Conservation (phyloP, 2,329 filamentous ascomycete genomes). For the Aschersonia sp. region DNA sequence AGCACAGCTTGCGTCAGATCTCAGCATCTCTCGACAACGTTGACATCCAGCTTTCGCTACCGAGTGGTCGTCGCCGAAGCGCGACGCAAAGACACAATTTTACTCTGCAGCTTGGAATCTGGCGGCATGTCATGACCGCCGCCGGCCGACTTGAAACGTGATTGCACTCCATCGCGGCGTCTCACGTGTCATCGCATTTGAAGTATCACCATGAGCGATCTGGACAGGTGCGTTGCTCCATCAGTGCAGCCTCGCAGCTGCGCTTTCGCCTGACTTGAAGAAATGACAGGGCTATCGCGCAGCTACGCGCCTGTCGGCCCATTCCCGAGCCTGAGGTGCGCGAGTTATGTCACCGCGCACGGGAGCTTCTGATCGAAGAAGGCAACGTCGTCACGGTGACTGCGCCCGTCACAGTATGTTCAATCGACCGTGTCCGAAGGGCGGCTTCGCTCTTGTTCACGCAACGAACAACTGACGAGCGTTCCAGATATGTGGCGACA, state of each 20-base stretch:
- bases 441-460: not conserved
- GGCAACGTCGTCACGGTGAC: constrained; percentile 93
- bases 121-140: not conserved
- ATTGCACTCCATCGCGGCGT: constrained; percentile 8
- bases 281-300: constrained; percentile 66
- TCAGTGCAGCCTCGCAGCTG: not conserved
- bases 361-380: constrained; percentile 92
- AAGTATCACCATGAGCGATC: constrained; percentile 61
- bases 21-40: not conserved
- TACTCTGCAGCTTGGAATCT: too few relatives aligned
- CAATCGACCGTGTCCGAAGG: too few relatives aligned
- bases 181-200: constrained; percentile 1
- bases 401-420: constrained; percentile 74
- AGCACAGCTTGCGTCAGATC: not conserved
- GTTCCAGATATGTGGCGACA: constrained; percentile 77
- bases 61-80: too few relatives aligned
- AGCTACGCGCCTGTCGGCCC: constrained; percentile 86
- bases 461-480: not conserved
- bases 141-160: constrained; percentile 3
- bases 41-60: too few relatives aligned
- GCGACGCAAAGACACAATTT: too few relatives aligned
- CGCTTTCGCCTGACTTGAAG: too few relatives aligned
- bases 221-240: constrained; percentile 57
- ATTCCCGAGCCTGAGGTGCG: constrained; percentile 93
- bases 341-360: constrained; percentile 92